phyloP scores from a whole-genome alignment of 2,329 filamentous ascomycete genomes.

The Calonectria leucothoes region DNA sequence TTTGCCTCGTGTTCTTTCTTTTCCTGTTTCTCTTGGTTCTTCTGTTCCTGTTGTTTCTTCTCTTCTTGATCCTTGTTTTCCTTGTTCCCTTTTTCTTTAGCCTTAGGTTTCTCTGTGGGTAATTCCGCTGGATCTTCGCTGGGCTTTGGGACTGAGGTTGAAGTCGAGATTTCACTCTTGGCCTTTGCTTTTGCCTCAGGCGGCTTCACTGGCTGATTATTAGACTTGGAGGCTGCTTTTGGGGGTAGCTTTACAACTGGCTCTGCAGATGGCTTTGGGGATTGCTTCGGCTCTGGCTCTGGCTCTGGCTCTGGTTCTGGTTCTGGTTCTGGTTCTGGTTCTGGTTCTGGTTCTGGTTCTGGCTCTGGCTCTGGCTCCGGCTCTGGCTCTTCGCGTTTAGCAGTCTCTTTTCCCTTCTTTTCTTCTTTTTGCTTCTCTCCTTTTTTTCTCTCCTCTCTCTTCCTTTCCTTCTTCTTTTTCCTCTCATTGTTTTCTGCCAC shows the following conservation, averaged over 20 bases:
- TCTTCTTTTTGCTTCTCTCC: neutral
- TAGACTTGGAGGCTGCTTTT: neutral
- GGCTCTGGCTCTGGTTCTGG: neutral
- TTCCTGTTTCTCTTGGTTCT: neutral
- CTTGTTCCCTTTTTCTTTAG: neutral
- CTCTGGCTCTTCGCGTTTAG: neutral
- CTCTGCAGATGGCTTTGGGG: neutral
- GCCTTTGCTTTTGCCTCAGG: neutral
- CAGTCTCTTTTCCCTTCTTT: neutral
- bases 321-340: neutral
- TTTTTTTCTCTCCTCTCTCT: neutral
- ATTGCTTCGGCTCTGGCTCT: neutral
- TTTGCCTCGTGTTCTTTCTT: neutral
- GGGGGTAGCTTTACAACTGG: neutral
- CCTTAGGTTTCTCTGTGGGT: neutral
- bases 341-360: neutral
- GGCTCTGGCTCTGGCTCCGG: neutral
- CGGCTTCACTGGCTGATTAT: neutral
- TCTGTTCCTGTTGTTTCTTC: neutral
- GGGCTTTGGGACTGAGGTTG: neutral
- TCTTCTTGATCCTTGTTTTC: neutral
- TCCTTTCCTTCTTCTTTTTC: neutral
- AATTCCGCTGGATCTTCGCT: no score
- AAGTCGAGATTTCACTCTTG: neutral
- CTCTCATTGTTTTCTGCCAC: neutral